Evolutionary conservation across 139 green algal genomes (phyloP).

Genomic region (Astrephomene gubernaculifera): DNA sequence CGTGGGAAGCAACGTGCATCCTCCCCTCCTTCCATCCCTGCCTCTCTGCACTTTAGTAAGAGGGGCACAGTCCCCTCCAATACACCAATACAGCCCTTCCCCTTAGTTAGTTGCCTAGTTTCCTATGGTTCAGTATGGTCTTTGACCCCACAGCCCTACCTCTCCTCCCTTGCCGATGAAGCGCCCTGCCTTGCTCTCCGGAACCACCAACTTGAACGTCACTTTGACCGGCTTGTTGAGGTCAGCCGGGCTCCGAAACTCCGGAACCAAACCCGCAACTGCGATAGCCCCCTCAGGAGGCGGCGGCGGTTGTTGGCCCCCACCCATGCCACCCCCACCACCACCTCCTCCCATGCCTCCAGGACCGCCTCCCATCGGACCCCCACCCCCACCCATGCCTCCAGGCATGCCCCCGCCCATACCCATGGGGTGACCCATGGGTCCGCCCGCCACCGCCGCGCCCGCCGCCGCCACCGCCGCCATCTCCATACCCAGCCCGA

Average conservation of each 20-base stretch:
- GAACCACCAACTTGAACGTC: slow-evolving; percentile 22
- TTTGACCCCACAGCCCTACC: slow-evolving; percentile 3
- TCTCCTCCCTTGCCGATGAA: slow-evolving; percentile 40
- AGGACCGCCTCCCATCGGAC: no score
- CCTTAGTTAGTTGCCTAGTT: no score
- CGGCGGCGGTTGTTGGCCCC: neutral
- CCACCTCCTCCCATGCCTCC: no score
- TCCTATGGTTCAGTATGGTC: no score
- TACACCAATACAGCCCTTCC: no score
- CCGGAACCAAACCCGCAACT: neutral
- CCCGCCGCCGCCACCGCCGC: neutral
- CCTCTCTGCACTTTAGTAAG: no score
- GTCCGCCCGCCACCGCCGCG: neutral
- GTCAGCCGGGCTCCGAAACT: neutral
- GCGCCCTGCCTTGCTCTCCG: slow-evolving; percentile 11
- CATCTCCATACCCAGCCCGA: slow-evolving; percentile 30
- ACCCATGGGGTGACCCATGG: neutral
- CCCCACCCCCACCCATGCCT: neutral
- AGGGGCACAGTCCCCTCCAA: no score
- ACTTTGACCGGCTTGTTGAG: neutral
- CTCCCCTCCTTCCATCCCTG: no score
- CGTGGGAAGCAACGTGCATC: no score
- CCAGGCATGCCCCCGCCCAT: no score
- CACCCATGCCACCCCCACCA: neutral
- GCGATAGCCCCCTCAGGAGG: neutral